Evolutionary conservation across 2,329 filamentous ascomycete genomes (phyloP).

Genomic region (Aspergillus japonicus): DNA sequence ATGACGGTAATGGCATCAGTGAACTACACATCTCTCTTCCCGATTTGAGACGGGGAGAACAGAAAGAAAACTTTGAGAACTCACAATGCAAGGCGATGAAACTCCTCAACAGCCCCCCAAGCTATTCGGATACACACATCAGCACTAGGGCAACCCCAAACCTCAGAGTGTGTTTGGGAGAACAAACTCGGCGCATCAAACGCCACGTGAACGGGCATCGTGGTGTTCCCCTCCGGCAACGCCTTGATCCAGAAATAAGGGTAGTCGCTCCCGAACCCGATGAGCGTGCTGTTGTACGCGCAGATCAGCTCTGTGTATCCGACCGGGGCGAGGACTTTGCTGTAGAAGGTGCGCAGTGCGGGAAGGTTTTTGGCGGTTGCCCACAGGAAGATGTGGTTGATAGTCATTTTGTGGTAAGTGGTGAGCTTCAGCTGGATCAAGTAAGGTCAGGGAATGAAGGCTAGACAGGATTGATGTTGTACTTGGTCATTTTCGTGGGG

Average conservation of each 20-base stretch:
- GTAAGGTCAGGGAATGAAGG: too few species aligned
- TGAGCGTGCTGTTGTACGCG: background rate
- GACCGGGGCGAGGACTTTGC: background rate
- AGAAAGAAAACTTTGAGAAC: background rate
- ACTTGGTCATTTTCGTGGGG: background rate
- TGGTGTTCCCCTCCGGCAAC: background rate
- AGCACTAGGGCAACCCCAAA: too few species aligned
- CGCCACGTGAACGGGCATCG: background rate
- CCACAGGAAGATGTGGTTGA: conserved; percentile 10
- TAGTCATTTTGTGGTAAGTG: background rate
- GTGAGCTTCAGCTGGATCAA: too few species aligned
- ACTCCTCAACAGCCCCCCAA: background rate
- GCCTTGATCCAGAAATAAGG: conserved; percentile 8
- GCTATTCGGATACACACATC: background rate
- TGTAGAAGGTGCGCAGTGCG: conserved; percentile 2
- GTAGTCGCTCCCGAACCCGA: conserved; percentile 6
- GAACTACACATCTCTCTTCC: too few species aligned
- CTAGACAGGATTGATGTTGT: too few species aligned
- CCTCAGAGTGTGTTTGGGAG: too few species aligned
- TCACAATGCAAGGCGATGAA: background rate
- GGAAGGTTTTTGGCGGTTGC: background rate
- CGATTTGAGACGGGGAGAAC: too few species aligned
- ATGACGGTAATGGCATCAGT: too few species aligned
- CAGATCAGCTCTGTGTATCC: conserved; percentile 4
- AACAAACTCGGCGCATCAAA: conserved; percentile 6